A percentile compares a stretch with the other conserved stretches of the same genome.
phyloP scores from a whole-genome alignment of 805 yeast genomes.

The Cyberlindnera xishuangbannaensis region DNA sequence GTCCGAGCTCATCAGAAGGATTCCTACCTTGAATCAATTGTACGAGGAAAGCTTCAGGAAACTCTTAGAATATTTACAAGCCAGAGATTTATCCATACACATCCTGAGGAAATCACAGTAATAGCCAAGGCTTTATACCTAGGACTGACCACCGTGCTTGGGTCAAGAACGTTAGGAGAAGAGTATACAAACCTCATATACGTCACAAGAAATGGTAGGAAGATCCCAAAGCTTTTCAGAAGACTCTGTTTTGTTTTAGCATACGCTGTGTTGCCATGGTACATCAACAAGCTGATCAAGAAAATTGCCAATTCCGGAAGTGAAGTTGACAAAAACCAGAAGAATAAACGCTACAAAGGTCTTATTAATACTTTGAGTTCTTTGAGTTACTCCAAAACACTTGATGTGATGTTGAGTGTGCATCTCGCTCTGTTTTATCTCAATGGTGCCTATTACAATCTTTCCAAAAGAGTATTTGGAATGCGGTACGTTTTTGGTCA shows the following conservation, averaged over 20 bases:
- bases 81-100: constrained; percentile 57
- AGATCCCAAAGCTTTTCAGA: constrained; percentile 39
- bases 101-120: constrained; percentile 56
- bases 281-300: constrained; percentile 29
- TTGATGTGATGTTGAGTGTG: constrained; percentile 52
- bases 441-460: constrained; percentile 72
- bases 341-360: constrained; percentile 4
- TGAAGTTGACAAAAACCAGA: constrained; percentile 17
- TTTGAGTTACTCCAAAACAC: constrained; percentile 27
- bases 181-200: constrained; percentile 83
- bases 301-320: constrained; percentile 10
- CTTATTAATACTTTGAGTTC: constrained; percentile 31
- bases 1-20: constrained; percentile 93
- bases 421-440: constrained; percentile 83
- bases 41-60: constrained; percentile 51
- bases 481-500: constrained; percentile 75
- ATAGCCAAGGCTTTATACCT: constrained; percentile 58
- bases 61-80: constrained; percentile 48
- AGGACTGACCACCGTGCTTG: constrained; percentile 66
- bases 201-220: constrained; percentile 47
- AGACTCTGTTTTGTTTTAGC: constrained; percentile 55
- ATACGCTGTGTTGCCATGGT: constrained; percentile 59
- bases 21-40: constrained; percentile 54
- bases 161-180: constrained; percentile 85
- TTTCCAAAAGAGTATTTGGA: constrained; percentile 74